Percentiles rank a stretch among this genome's conserved stretches.
Conservation (phyloP, 768 basidiomycete genomes). For the Lyophyllum atratum region DNA sequence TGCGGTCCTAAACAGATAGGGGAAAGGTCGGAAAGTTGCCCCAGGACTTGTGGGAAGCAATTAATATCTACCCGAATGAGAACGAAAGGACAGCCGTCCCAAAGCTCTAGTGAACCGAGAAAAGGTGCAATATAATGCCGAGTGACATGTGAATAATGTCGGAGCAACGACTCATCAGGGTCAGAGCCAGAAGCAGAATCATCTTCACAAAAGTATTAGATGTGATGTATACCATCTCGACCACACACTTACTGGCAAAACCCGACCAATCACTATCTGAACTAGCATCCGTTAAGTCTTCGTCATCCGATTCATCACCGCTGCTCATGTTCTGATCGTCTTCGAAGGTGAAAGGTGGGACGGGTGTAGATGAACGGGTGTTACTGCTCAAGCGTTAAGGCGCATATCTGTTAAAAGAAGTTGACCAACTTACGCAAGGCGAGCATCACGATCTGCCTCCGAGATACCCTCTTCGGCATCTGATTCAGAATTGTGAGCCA, state of each 20-base stretch:
- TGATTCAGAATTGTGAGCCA: constrained; percentile 55
- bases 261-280: constrained; percentile 54
- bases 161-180: constrained; percentile 30
- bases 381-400: constrained; percentile 34
- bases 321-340: constrained; percentile 58
- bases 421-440: constrained; percentile 59
- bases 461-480: constrained; percentile 64
- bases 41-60: not conserved
- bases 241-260: constrained; percentile 33
- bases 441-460: constrained; percentile 70
- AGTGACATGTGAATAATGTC: constrained; percentile 49
- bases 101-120: constrained; percentile 36
- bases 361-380: constrained; percentile 50
- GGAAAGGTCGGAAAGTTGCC: not conserved
- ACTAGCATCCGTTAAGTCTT: constrained; percentile 60
- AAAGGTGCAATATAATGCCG: constrained; percentile 46
- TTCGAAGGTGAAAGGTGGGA: constrained; percentile 35
- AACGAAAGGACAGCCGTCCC: constrained; percentile 51
- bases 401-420: not conserved
- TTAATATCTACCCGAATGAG: constrained; percentile 39
- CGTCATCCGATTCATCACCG: constrained; percentile 80
- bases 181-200: constrained; percentile 19
- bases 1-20: constrained; percentile 24
- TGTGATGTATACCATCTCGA: not conserved
- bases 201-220: constrained; percentile 1